phyloP scores from a whole-genome alignment of 2,329 filamentous ascomycete species.

The Torrubiella hemipterigena region DNA sequence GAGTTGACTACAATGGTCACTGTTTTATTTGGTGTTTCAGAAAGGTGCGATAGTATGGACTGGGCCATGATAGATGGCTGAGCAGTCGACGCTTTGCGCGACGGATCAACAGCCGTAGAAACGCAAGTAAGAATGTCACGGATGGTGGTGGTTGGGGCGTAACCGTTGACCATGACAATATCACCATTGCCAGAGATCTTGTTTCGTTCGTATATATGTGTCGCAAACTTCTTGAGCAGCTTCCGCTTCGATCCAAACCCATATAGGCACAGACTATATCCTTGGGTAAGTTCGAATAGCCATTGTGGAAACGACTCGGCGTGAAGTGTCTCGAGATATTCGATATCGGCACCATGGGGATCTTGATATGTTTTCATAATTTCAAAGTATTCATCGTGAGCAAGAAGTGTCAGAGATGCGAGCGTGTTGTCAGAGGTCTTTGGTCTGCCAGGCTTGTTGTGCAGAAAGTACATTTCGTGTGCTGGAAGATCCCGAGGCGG shows the following conservation, averaged over 20 bases:
- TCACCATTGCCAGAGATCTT: conserved; percentile 11
- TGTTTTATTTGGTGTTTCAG: conserved; percentile 22
- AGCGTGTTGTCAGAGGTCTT: conserved; percentile 85
- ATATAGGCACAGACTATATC: conserved; percentile 83
- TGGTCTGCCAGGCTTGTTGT: conserved; percentile 69
- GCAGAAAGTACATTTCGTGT: conserved; percentile 87
- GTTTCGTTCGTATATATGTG: conserved; percentile 39
- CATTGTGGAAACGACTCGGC: conserved; percentile 79
- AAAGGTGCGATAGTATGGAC: conserved; percentile 49
- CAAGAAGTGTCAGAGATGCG: conserved; percentile 61
- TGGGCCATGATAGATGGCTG: conserved; percentile 60
- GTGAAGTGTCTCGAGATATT: conserved; percentile 64
- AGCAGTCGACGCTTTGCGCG: conserved; percentile 39
- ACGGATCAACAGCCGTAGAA: conserved; percentile 46
- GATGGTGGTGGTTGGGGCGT: conserved; percentile 52
- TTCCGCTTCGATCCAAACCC: conserved; percentile 82
- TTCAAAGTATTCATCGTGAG: conserved; percentile 84
- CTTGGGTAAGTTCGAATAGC: conserved; percentile 77
- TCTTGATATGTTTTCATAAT: conserved; percentile 50
- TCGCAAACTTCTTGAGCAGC: conserved; percentile 64
- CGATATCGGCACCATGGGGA: conserved; percentile 56
- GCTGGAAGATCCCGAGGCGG: conserved; percentile 72
- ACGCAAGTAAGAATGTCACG: conserved; percentile 61
- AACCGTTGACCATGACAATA: conserved; percentile 82
- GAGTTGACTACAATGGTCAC: conserved; percentile 74